These are phyloP conservation scores for Colletotrichum tabaci DNA, from an alignment of 2,329 filamentous ascomycete genomes.

Conservation along the genomic window DNA sequence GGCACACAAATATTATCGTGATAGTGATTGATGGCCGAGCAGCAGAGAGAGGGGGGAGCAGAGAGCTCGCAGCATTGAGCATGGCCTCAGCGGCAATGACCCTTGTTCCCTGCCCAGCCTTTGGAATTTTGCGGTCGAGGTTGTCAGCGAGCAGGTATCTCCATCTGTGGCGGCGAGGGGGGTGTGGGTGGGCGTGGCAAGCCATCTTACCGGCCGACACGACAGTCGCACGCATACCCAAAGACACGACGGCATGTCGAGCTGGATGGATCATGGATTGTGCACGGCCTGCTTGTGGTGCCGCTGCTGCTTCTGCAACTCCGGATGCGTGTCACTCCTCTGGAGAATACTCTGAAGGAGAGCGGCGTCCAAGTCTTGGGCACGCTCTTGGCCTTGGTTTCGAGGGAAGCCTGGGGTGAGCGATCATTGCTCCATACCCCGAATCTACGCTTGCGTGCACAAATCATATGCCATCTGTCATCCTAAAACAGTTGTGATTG, in stretches of 20 bases:
- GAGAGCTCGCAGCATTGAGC: constrained; percentile 2
- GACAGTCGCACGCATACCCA: constrained; percentile 34
- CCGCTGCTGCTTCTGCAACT: constrained; percentile 16
- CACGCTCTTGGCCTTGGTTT: constrained; percentile 24
- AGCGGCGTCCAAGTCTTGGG: constrained; percentile 30
- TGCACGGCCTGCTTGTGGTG: constrained; percentile 39
- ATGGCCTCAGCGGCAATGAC: constrained; percentile 1
- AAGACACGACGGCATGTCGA: constrained; percentile 41
- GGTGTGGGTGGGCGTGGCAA: constrained; percentile 34
- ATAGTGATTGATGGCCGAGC: constrained; percentile 1
- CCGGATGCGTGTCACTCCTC: constrained; percentile 40
- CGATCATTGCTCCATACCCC: not conserved
- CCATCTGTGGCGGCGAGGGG: constrained; percentile 38
- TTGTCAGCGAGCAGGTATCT: constrained; percentile 28
- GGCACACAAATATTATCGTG: constrained; percentile 8
- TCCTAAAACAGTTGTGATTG: not conserved
- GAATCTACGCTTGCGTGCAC: not conserved
- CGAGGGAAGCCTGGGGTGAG: not conserved
- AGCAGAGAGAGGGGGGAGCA: constrained; percentile 1
- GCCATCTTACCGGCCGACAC: constrained; percentile 27
- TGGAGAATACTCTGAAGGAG: constrained; percentile 7
- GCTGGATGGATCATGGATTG: constrained; percentile 26
- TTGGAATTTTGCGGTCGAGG: constrained; percentile 35
- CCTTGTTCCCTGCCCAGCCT: constrained; percentile 38
- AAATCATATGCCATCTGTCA: not conserved